A percentile compares a stretch with the other conserved stretches of the same genome.
Evolutionary conservation across 257 asterid species (phyloP).

Genomic region (Handroanthus guayacan): DNA sequence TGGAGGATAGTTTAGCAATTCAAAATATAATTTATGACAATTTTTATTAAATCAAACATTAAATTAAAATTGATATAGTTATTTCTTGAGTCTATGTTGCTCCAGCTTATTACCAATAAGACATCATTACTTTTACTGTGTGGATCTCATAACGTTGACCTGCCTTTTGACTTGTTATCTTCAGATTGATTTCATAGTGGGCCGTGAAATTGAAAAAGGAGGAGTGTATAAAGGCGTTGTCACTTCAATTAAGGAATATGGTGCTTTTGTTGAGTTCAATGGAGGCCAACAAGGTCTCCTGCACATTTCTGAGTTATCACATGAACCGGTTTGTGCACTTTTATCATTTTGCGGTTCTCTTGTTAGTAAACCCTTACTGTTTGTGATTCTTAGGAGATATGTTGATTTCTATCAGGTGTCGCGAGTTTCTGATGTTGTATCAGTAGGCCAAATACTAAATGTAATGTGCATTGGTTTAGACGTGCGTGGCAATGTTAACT

Average conservation of each 20-base stretch:
- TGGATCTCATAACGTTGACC: conserved; percentile 12
- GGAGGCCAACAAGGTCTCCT: conserved; percentile 98
- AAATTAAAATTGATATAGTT: too few relatives aligned
- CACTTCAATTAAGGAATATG: conserved; percentile 88
- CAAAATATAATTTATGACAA: too few relatives aligned
- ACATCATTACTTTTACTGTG: conserved; percentile 9
- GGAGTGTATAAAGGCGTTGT: conserved; percentile 82
- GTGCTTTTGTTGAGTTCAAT: conserved; percentile 96
- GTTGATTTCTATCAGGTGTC: conserved; percentile 62
- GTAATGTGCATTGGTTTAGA: conserved; percentile 93
- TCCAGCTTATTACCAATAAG: conserved; percentile 9
- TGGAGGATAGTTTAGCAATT: too few relatives aligned
- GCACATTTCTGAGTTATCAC: conserved; percentile 91
- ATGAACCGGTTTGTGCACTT: conserved; percentile 63
- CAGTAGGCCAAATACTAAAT: conserved; percentile 77
- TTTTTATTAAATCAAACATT: too few relatives aligned
- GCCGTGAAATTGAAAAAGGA: conserved; percentile 88
- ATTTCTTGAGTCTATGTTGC: neutral
- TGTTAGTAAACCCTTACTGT: conserved; percentile 9
- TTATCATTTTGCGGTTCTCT: conserved; percentile 16
- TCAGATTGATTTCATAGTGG: conserved; percentile 85
- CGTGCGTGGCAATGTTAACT: conserved; percentile 81
- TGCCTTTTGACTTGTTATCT: conserved; percentile 34
- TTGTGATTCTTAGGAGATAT: conserved; percentile 29
- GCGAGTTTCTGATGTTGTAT: conserved; percentile 78